A percentile compares a stretch with the other conserved stretches of the same genome.
These are phyloP conservation scores for Candida albicans DNA, from an alignment of 1,139 yeast species.

Conservation along the genomic window DNA sequence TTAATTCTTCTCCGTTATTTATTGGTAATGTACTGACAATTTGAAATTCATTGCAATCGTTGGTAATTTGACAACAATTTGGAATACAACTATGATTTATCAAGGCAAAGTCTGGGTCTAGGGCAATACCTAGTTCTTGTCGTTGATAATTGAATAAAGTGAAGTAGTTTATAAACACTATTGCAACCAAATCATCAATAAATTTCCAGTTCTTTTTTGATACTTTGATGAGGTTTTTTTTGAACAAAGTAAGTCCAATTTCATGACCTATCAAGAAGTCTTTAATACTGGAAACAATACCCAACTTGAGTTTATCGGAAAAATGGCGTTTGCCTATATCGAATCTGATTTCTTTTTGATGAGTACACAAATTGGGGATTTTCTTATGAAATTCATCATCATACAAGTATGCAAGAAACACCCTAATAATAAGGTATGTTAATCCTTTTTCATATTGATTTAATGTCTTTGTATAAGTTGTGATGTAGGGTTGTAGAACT, in stretches of 20 bases:
- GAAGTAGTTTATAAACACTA: conserved; percentile 13
- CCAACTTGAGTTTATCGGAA: conserved; percentile 6
- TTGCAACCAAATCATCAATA: conserved; percentile 11
- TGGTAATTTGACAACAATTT: conserved; percentile 25
- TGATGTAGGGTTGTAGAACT: conserved; percentile 4
- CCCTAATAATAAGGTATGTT: conserved; percentile 6
- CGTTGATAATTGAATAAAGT: conserved; percentile 9
- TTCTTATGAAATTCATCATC: conserved; percentile 9
- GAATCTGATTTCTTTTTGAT: conserved; percentile 9
- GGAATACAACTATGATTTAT: conserved; percentile 34
- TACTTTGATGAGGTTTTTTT: conserved; percentile 6
- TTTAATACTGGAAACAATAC: conserved; percentile 5
- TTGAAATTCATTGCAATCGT: conserved; percentile 11
- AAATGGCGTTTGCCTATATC: conserved; percentile 7
- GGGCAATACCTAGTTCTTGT: conserved; percentile 29
- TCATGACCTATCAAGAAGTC: conserved; percentile 6
- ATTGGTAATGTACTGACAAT: conserved; percentile 20
- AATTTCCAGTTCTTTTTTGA: conserved; percentile 14
- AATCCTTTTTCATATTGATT: neutral
- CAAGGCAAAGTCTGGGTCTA: conserved; percentile 37
- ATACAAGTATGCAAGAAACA: conserved; percentile 9
- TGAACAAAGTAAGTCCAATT: conserved; percentile 5
- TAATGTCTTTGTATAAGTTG: neutral
- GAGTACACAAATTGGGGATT: conserved; percentile 14
- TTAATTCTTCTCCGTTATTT: conserved; percentile 24